Evolutionary conservation across 75 land plant genomes (phyloP), one percentile per base, ranked within the genome.

Genomic region (Picea sitchensis): DNA sequence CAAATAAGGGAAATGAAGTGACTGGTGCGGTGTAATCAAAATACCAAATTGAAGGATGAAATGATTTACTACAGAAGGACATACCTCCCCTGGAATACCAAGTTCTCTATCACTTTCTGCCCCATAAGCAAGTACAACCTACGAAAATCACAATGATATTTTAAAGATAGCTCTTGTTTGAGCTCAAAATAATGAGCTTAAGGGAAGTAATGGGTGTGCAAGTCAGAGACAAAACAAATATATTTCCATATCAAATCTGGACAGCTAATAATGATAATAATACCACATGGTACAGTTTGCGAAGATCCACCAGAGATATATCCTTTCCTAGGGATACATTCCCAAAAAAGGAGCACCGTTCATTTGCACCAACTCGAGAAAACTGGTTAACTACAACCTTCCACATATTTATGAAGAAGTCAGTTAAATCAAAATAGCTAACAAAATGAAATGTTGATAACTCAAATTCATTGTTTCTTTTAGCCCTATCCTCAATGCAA

Each of bases 111-210:
- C 99, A 84, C 98, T 95, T 83, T 98, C 99, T 79, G 99, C 98
- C 62, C 99, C 99, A 85, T 95, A 98, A 2, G 99, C 92, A 82
- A 98, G 94, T 47, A 98, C 96, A 77, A 98, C 98, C 98, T 95
- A 87, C 36, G 31, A 58, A 79, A 68, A 62, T 20, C 20, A 56
- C 14, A 58, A 75, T 58, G 20, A 58, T 17, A 58, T 15, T 71
- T 3, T 20, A 44, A 41, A 41, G 6, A 71, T 14, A 68, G 47
- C 47, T 68, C 23, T 71, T 44, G 21, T 38, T 15, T 71, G 54
- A 71, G 8, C n/a, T 36, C 44, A 14, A 7, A 5, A 69, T 5
- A 41, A 32, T 17, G 32, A 73, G 32, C 54, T 34, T 20, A 71
- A 2, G 23, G 21, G 18, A 8, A n/a, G 44, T 71, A n/a, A 38